These are phyloP conservation scores for Cordyceps tenuipes DNA, from an alignment of 2,329 filamentous ascomycete species.

Conservation along the genomic window DNA sequence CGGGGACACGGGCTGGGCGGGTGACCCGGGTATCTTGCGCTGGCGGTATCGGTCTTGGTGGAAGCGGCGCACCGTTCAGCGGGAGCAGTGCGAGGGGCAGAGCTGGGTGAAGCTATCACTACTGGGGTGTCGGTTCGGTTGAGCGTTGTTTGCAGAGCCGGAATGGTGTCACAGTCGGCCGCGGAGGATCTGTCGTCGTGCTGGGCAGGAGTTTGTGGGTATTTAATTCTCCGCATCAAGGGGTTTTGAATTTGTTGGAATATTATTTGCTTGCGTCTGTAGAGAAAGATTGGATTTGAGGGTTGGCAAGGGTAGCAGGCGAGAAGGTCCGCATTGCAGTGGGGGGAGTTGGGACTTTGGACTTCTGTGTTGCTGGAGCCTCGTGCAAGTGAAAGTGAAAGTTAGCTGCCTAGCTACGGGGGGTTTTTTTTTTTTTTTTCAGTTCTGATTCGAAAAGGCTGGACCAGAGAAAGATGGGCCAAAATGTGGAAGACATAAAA, in stretches of 20 bases:
- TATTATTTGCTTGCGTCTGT: neutral
- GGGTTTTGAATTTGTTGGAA: neutral
- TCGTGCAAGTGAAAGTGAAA: neutral
- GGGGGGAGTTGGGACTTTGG: neutral
- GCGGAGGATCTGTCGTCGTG: neutral
- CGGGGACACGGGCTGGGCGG: neutral
- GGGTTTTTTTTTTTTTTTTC: no score
- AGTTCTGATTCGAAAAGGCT: neutral
- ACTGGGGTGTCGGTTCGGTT: neutral
- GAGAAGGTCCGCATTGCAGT: neutral
- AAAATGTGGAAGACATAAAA: neutral
- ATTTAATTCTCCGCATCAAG: neutral
- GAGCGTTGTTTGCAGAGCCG: neutral
- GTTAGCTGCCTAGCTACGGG: neutral
- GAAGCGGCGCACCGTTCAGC: neutral
- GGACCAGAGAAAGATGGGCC: neutral
- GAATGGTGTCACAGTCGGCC: neutral
- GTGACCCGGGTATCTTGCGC: neutral
- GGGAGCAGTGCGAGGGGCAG: neutral
- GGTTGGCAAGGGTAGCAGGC: neutral
- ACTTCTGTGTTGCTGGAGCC: neutral
- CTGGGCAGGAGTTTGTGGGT: neutral
- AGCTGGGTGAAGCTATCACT: slow-evolving; percentile 3
- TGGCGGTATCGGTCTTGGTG: neutral
- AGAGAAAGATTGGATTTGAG: neutral